These are phyloP conservation scores for Boletus mariae DNA, from an alignment of 1,284 basidiomycete genomes.

Conservation along the genomic window DNA sequence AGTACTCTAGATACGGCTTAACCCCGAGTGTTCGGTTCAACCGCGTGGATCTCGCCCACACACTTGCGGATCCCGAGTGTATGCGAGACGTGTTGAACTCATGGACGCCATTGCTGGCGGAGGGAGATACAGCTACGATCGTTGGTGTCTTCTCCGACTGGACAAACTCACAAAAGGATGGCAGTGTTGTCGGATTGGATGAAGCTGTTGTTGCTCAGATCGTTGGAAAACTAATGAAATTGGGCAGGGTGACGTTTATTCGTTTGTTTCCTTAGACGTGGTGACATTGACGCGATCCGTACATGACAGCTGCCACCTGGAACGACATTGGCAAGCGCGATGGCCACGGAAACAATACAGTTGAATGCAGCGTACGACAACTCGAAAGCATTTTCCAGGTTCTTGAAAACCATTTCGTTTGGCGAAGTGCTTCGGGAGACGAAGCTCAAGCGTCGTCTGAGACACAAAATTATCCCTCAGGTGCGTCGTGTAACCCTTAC, in stretches of 20 bases:
- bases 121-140: slow-evolving; percentile 27
- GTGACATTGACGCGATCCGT: slow-evolving; percentile 1
- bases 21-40: slow-evolving; percentile 34
- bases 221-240: slow-evolving; percentile 14
- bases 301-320: slow-evolving; percentile 15
- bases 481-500: slow-evolving; percentile 3
- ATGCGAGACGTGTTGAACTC: slow-evolving; percentile 24
- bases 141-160: slow-evolving; percentile 43
- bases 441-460: slow-evolving; percentile 24
- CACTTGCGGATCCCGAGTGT: slow-evolving; percentile 32
- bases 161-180: slow-evolving; percentile 24
- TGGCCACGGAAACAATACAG: not conserved
- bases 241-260: slow-evolving; percentile 19
- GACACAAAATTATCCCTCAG: slow-evolving; percentile 24
- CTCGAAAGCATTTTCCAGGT: slow-evolving; percentile 27
- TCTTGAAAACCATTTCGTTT: slow-evolving; percentile 15
- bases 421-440: slow-evolving; percentile 10
- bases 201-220: slow-evolving; percentile 9
- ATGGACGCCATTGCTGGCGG: slow-evolving; percentile 36
- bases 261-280: not conserved
- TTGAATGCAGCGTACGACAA: slow-evolving; percentile 29
- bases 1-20: slow-evolving; percentile 21
- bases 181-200: slow-evolving; percentile 11
- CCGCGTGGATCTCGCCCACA: slow-evolving; percentile 39
- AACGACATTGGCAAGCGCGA: slow-evolving; percentile 10